Conservation (phyloP, 176 grass and related monocot species). For the sorghum (Sorghum bicolor) region DNA sequence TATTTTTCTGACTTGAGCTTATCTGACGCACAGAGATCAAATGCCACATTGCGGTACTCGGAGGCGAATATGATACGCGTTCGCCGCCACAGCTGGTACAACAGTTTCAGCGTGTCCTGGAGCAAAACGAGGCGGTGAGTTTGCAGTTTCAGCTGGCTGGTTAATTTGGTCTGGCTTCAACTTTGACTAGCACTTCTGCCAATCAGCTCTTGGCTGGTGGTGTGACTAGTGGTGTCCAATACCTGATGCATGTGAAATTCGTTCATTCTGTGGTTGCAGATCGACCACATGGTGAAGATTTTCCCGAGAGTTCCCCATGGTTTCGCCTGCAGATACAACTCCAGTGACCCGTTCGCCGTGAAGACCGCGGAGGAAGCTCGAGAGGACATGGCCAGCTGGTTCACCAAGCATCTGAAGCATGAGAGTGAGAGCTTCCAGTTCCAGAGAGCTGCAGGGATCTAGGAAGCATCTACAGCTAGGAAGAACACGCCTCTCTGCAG, state of each 20-base stretch:
- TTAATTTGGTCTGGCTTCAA: background rate
- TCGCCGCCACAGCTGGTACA: constrained; percentile 44
- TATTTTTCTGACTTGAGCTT: background rate
- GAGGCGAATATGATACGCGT: constrained; percentile 31
- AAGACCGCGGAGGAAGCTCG: constrained; percentile 52
- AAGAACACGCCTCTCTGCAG: no score
- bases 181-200: background rate
- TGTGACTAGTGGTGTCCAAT: no score
- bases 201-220: background rate
- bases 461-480: no score
- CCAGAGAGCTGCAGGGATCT: background rate
- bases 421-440: background rate
- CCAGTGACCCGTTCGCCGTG: constrained; percentile 31
- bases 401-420: constrained; percentile 39
- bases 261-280: constrained; percentile 13
- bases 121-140: constrained; percentile 32
- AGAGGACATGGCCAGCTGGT: constrained; percentile 43
- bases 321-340: constrained; percentile 47
- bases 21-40: constrained; percentile 36
- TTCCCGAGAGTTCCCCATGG: constrained; percentile 46
- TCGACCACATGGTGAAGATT: constrained; percentile 54
- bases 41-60: constrained; percentile 47
- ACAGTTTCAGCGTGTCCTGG: constrained; percentile 43
- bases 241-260: background rate
- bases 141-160: background rate